Base-by-base conservation (phyloP, 768 basidiomycete genomes). In the Rubroboletus satanas region DNA sequence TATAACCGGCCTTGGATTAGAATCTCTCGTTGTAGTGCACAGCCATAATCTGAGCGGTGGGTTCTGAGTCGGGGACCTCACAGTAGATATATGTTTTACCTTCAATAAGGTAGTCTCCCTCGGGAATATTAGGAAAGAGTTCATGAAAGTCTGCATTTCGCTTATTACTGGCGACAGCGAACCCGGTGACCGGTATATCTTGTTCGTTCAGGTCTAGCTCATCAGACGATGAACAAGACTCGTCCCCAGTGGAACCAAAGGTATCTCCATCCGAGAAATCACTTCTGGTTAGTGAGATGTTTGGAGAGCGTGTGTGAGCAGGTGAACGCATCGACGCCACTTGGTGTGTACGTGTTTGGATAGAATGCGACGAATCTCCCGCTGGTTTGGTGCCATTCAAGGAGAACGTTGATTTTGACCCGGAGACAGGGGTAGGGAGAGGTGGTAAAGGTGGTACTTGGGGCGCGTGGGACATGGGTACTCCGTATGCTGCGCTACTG, bases 31-130 rank as follows among this genome's bases (percentile, higher is more conserved):
- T 98, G 94, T 12, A 98, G 73, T 0, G 97, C 97, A 66, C 97
- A 99, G 7, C 97, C 97, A 62, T 98, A 99, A 72, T 99, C 97
- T 98, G 57, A 9, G 38, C 31, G 54, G 44, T 2, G 15, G 17
- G 42, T 21, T 49, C 53, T 54, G 33, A 51, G 48, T 53, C 29
- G 36, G 47, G 29, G 33, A 5, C 11, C n/a, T 51, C 47, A 44
- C 29, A n/a, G 11, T 10, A 51, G 5, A 18, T 54, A 60, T 43
- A 28, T 39, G 36, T 73, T 81, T 62, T 67, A 95, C 96, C 96
- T 72, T 98, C 96, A 65, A 99, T 98, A 45, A 98, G 81, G 75
- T 98, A 98, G 72, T 98, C 97, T 9, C 93, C 95, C 66, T 95
- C 93, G 1, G 93, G 91, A 10, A 98, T 85, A 31, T 68, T 83